phyloP scores from a whole-genome alignment of 495 filamentous ascomycete species.

The Cercophora samala region DNA sequence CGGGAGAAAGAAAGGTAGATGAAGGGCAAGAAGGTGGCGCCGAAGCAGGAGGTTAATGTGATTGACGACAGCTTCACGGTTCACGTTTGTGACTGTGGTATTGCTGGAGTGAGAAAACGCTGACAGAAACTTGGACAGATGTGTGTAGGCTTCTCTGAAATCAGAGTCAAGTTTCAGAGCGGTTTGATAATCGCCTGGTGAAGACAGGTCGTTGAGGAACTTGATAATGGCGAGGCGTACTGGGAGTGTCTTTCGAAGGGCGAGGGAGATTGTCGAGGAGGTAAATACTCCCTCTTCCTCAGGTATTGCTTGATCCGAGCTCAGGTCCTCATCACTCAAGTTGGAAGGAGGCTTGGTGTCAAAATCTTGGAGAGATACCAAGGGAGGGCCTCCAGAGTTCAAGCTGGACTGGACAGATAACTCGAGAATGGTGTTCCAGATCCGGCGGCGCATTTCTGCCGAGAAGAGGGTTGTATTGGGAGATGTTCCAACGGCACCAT shows the following conservation, averaged over 20 bases:
- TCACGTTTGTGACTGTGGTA: conserved; percentile 13
- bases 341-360: conserved; percentile 51
- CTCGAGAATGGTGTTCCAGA: conserved; percentile 63
- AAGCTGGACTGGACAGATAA: conserved; percentile 51
- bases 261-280: conserved; percentile 43
- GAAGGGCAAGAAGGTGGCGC: conserved; percentile 47
- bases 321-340: conserved; percentile 43
- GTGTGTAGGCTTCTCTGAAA: conserved; percentile 36
- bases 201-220: conserved; percentile 45
- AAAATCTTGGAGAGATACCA: conserved; percentile 41
- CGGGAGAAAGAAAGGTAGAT: conserved; percentile 44
- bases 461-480: conserved; percentile 35
- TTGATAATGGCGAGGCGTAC: conserved; percentile 46
- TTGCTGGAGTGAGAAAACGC: conserved; percentile 35
- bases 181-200: conserved; percentile 29
- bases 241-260: conserved; percentile 45
- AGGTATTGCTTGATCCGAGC: neutral
- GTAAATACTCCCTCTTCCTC: conserved; percentile 42
- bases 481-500: conserved; percentile 19
- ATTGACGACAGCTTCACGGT: conserved; percentile 39
- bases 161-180: conserved; percentile 33
- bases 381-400: conserved; percentile 52
- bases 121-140: conserved; percentile 27
- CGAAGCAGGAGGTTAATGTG: conserved; percentile 45
- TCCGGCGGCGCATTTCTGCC: conserved; percentile 57